Percentiles rank a stretch among this genome's conserved stretches.
Conservation (phyloP, 345 rosid species). For the Eucalyptus rudis region DNA sequence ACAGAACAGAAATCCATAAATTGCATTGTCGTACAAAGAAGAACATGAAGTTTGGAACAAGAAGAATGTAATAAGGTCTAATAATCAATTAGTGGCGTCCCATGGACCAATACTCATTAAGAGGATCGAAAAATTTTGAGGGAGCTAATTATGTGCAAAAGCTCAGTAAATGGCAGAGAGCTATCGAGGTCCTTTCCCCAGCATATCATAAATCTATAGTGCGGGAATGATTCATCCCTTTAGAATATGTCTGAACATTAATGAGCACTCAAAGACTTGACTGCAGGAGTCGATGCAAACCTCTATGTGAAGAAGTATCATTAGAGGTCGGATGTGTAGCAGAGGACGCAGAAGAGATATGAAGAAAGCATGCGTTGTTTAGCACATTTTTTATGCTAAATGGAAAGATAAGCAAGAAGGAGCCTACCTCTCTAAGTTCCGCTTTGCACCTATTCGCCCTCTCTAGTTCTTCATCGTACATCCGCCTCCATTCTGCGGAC, state of each 20-base stretch:
- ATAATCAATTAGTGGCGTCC: not conserved
- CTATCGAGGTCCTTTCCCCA: not conserved
- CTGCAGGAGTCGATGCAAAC: not conserved
- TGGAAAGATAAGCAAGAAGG: not conserved
- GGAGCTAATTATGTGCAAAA: not conserved
- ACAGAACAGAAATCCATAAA: not conserved
- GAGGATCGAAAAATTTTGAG: not conserved
- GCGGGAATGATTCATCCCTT: not conserved
- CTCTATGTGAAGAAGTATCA: not conserved
- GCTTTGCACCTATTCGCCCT: constrained; percentile 47
- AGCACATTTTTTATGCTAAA: not conserved
- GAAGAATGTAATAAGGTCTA: not conserved
- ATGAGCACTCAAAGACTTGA: not conserved
- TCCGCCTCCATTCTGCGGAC: constrained; percentile 88
- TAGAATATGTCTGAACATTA: not conserved
- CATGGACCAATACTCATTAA: not conserved
- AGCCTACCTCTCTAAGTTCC: constrained; percentile 43
- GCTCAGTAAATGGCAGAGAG: not conserved
- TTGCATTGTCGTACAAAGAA: not conserved
- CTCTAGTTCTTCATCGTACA: constrained; percentile 54
- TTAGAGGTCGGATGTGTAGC: not conserved
- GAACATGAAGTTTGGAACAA: not conserved
- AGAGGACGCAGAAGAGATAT: not conserved
- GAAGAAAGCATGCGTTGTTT: not conserved
- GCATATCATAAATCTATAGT: not conserved